These are phyloP conservation scores for Leucocoprinus sp. DNA, from an alignment of 768 basidiomycete species.

Conservation along the genomic window DNA sequence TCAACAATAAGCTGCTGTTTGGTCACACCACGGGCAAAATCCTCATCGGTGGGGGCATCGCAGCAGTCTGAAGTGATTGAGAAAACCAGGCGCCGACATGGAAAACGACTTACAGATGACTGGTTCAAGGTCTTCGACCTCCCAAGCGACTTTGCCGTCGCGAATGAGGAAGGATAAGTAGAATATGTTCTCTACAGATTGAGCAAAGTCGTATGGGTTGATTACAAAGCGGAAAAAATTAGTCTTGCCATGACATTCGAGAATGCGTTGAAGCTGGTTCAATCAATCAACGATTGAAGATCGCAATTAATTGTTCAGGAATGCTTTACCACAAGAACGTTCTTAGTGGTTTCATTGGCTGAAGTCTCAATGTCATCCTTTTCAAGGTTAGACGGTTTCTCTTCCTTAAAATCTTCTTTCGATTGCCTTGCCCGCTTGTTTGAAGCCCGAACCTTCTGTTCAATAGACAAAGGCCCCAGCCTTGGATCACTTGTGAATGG, in stretches of 20 bases:
- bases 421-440: constrained; percentile 61
- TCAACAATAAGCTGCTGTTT: constrained; percentile 88
- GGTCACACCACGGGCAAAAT: constrained; percentile 53
- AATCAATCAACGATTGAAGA: constrained; percentile 27
- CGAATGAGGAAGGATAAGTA: constrained; percentile 90
- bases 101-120: constrained; percentile 60
- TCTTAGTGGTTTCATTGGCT: constrained; percentile 85
- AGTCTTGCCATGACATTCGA: constrained; percentile 38
- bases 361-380: constrained; percentile 79
- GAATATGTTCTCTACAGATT: constrained; percentile 95
- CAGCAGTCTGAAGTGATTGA: too few relatives aligned
- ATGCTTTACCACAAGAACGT: constrained; percentile 60
- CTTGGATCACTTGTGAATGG: constrained; percentile 30
- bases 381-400: constrained; percentile 70
- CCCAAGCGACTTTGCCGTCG: constrained; percentile 73
- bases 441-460: constrained; percentile 67
- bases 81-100: too few relatives aligned
- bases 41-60: constrained; percentile 53
- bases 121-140: constrained; percentile 63
- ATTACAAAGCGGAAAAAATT: constrained; percentile 86
- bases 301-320: not conserved
- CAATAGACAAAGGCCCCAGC: constrained; percentile 84
- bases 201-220: constrained; percentile 85
- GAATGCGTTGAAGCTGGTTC: constrained; percentile 36
- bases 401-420: constrained; percentile 60